phyloP scores from a whole-genome alignment of 2,329 filamentous ascomycete species.

The Aspergillus alliaceus region DNA sequence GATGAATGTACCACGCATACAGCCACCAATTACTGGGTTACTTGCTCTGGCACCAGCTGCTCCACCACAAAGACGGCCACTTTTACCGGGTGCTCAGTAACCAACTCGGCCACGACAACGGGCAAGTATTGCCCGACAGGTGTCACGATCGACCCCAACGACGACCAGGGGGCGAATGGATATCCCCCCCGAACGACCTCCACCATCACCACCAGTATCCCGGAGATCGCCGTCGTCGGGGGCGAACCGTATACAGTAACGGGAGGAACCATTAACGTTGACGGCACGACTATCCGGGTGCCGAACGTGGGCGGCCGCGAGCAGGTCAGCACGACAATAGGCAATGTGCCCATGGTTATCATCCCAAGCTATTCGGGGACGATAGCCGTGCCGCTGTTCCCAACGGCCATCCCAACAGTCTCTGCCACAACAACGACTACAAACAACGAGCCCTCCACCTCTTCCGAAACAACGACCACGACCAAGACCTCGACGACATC shows the following conservation, averaged over 20 bases:
- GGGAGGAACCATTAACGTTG: background rate
- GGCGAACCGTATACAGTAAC: background rate
- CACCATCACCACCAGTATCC: background rate
- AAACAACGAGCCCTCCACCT: too few relatives aligned
- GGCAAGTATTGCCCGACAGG: background rate
- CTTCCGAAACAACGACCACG: background rate
- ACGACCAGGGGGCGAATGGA: background rate
- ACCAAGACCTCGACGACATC: slow-evolving; percentile 1
- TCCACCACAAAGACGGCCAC: background rate
- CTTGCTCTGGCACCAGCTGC: background rate
- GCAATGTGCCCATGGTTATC: background rate
- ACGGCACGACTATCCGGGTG: background rate
- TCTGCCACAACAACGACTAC: too few relatives aligned
- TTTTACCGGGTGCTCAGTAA: background rate
- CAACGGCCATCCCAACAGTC: background rate
- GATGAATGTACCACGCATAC: background rate
- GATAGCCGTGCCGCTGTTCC: background rate
- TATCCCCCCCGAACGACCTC: background rate
- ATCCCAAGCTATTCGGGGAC: background rate
- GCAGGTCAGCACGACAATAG: background rate
- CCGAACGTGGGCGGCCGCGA: background rate
- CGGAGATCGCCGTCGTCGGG: background rate
- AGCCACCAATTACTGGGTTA: background rate
- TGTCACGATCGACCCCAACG: background rate
- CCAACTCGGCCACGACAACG: background rate